These are phyloP conservation scores for Zanthoxylum bungeanum DNA, from an alignment of 345 rosid species.

Conservation along the genomic window DNA sequence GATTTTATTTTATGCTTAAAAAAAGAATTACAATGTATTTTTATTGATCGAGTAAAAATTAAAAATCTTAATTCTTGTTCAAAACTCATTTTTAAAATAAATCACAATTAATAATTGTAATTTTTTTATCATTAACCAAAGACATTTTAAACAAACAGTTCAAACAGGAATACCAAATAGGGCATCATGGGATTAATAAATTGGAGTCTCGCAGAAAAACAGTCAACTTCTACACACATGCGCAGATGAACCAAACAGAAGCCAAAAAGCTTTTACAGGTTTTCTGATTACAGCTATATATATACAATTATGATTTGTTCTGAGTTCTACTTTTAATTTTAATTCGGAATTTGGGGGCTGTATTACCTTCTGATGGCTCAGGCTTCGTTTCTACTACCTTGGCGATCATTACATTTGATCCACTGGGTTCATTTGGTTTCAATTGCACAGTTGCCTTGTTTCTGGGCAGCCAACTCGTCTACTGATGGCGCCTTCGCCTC, in stretches of 20 bases:
- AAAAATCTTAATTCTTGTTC: too few species aligned
- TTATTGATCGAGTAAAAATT: too few species aligned
- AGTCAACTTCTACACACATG: background rate
- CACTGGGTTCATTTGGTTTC: conserved; percentile 48
- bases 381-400: conserved; percentile 45
- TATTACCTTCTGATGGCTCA: conserved; percentile 42
- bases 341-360: conserved; percentile 61
- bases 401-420: conserved; percentile 18
- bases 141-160: too few species aligned
- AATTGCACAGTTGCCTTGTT: conserved; percentile 23
- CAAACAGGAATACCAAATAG: too few species aligned
- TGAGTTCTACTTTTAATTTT: conserved; percentile 66
- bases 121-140: too few species aligned
- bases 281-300: background rate
- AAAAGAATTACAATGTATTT: too few species aligned
- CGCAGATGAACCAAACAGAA: background rate
- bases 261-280: background rate
- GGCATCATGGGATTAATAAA: background rate
- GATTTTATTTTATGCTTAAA: too few species aligned
- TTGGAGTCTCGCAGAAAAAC: background rate
- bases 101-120: too few species aligned
- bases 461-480: conserved; percentile 22
- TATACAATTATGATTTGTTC: conserved; percentile 29
- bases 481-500: conserved; percentile 31
- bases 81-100: too few species aligned